A percentile compares a stretch with the other conserved stretches of the same genome.
These are phyloP conservation scores for Fagus sylvatica DNA, from an alignment of 306 rosid genomes.

Conservation along the genomic window DNA sequence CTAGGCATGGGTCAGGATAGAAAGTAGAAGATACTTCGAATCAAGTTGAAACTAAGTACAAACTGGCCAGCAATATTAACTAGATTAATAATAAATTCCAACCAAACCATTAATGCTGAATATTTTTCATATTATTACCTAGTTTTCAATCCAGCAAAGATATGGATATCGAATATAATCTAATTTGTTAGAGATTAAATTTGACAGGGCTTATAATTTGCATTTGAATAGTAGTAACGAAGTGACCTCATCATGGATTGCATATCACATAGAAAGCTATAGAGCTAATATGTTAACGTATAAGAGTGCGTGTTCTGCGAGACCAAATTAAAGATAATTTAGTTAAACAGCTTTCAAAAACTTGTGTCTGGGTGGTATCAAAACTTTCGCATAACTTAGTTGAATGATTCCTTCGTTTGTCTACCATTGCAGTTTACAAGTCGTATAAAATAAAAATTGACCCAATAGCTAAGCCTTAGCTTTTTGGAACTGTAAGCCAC, in stretches of 20 bases:
- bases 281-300: not conserved
- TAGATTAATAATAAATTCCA: conserved; percentile 1
- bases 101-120: not conserved
- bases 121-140: not conserved
- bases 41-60: not conserved
- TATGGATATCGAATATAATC: conserved; percentile 2
- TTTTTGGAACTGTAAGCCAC: not conserved
- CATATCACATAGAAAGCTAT: not conserved
- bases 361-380: not conserved
- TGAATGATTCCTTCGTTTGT: not conserved
- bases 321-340: not conserved
- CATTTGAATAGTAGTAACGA: not conserved
- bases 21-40: not conserved
- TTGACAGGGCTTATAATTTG: not conserved
- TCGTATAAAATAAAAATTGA: not conserved
- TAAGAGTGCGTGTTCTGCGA: not conserved
- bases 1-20: not conserved
- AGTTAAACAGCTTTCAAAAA: too few species aligned
- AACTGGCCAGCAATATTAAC: not conserved
- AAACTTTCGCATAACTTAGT: not conserved
- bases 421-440: not conserved
- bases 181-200: not conserved
- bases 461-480: not conserved
- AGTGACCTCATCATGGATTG: not conserved
- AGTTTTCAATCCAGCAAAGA: not conserved